Percentiles rank a stretch among this genome's conserved stretches.
Evolutionary conservation across 768 basidiomycete species (phyloP).

Genomic region (Trichaptum fuscoviolaceum): DNA sequence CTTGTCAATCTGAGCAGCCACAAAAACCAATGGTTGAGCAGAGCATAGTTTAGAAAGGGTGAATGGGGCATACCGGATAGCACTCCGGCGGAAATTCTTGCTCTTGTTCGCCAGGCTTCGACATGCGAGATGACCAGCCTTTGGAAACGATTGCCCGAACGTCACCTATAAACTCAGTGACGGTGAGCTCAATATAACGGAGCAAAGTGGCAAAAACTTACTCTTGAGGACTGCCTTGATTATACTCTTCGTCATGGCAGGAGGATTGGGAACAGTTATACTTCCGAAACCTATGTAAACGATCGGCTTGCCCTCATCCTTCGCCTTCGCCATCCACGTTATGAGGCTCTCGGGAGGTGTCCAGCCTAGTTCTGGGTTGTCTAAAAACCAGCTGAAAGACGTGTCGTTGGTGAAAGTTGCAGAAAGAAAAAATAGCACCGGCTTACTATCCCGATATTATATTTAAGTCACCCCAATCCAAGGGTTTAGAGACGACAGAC

Average conservation of each 20-base stretch:
- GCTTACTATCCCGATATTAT: slow-evolving; percentile 53
- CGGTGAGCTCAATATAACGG: slow-evolving; percentile 2
- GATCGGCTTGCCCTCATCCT: slow-evolving; percentile 48
- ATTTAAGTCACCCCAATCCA: slow-evolving; percentile 61
- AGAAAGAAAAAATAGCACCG: not conserved
- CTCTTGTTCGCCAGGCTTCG: slow-evolving; percentile 33
- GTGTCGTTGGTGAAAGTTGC: slow-evolving; percentile 5
- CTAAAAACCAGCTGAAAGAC: slow-evolving; percentile 54
- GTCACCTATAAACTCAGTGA: slow-evolving; percentile 33
- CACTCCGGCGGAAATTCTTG: slow-evolving; percentile 47
- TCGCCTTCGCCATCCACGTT: slow-evolving; percentile 52
- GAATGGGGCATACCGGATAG: slow-evolving; percentile 30
- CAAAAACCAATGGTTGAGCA: not conserved
- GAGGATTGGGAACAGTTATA: slow-evolving; percentile 59
- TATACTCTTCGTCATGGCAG: slow-evolving; percentile 47
- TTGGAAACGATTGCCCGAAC: slow-evolving; percentile 65
- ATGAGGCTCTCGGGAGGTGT: slow-evolving; percentile 43
- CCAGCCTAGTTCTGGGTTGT: slow-evolving; percentile 58
- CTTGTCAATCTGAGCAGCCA: slow-evolving; percentile 41
- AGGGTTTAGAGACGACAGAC: slow-evolving; percentile 62
- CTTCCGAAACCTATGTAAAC: slow-evolving; percentile 73
- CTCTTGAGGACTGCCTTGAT: slow-evolving; percentile 57
- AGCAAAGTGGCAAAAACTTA: slow-evolving; percentile 21
- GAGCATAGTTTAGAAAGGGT: not conserved
- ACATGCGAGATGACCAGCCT: slow-evolving; percentile 61